phyloP scores from a whole-genome alignment of 805 yeast genomes.

The Candida xyloterini region DNA sequence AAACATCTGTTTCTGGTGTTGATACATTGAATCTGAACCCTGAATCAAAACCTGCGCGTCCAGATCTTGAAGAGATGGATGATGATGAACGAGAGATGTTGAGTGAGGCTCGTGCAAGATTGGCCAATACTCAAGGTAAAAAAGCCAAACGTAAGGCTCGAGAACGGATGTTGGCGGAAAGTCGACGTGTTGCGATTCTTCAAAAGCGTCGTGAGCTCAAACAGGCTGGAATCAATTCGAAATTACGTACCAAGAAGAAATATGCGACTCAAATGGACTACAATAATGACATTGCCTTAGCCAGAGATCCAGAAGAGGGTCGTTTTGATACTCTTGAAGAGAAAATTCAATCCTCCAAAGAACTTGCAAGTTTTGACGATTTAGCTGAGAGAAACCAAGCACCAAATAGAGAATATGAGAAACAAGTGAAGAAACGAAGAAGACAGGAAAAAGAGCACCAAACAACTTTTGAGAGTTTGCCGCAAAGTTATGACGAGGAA shows the following conservation, averaged over 20 bases:
- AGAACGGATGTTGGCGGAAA: slow-evolving; percentile 78
- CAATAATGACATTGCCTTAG: slow-evolving; percentile 79
- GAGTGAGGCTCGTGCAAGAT: slow-evolving; percentile 89
- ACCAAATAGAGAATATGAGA: slow-evolving; percentile 35
- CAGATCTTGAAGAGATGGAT: slow-evolving; percentile 74
- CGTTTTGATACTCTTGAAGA: slow-evolving; percentile 69
- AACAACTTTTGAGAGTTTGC: slow-evolving; percentile 23
- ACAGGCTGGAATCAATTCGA: slow-evolving; percentile 65
- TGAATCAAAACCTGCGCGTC: slow-evolving; percentile 76
- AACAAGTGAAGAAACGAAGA: slow-evolving; percentile 32
- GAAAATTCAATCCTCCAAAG: slow-evolving; percentile 36
- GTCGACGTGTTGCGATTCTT: slow-evolving; percentile 66
- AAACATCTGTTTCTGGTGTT: slow-evolving; percentile 18
- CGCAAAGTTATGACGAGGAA: slow-evolving; percentile 14
- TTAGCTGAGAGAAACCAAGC: slow-evolving; percentile 46
- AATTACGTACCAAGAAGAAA: slow-evolving; percentile 50
- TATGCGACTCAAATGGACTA: slow-evolving; percentile 69
- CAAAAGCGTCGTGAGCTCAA: slow-evolving; percentile 81
- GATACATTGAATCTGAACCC: slow-evolving; percentile 70
- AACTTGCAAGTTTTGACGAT: slow-evolving; percentile 41
- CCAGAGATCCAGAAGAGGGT: slow-evolving; percentile 65
- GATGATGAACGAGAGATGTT: slow-evolving; percentile 92
- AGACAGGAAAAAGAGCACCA: slow-evolving; percentile 19
- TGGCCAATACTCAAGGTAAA: slow-evolving; percentile 91
- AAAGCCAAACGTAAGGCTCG: slow-evolving; percentile 89